Evolutionary conservation across 2,329 filamentous ascomycete genomes (phyloP).

Genomic region (Chaetomiaceae sp.): DNA sequence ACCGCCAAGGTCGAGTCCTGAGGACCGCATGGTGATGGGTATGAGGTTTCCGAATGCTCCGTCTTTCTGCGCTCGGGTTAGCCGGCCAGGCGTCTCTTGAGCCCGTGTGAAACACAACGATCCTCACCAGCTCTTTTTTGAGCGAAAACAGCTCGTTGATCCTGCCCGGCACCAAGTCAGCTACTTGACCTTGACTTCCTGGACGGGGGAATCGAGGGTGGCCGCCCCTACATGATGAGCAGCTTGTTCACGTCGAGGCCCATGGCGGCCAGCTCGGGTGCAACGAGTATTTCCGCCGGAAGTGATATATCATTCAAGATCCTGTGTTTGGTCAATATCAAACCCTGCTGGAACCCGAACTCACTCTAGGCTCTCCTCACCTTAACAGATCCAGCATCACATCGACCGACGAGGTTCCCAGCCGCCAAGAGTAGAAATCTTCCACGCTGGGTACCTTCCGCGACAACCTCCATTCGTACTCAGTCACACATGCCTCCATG

Average conservation of each 20-base stretch:
- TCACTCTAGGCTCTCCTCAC: background rate
- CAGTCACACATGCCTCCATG: slow-evolving; percentile 17
- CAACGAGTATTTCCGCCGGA: background rate
- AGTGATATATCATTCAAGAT: slow-evolving; percentile 11
- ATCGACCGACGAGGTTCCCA: slow-evolving; percentile 14
- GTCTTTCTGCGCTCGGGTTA: slow-evolving; percentile 8
- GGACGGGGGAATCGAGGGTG: too few relatives aligned
- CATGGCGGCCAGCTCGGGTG: slow-evolving; percentile 4
- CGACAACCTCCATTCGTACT: slow-evolving; percentile 11
- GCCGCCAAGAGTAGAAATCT: slow-evolving; percentile 14
- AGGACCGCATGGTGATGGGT: slow-evolving; percentile 13
- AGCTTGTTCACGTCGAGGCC: slow-evolving; percentile 8
- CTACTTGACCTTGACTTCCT: too few relatives aligned
- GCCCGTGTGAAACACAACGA: background rate
- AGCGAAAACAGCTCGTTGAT: slow-evolving; percentile 22
- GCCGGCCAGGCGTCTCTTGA: background rate
- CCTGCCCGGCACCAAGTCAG: background rate
- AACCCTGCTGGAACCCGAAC: background rate
- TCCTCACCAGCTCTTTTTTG: slow-evolving; percentile 20
- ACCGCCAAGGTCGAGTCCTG: slow-evolving; percentile 1
- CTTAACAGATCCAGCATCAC: slow-evolving; percentile 11
- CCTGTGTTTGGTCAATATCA: background rate
- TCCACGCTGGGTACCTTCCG: slow-evolving; percentile 9
- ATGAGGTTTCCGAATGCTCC: slow-evolving; percentile 14
- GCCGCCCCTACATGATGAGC: slow-evolving; percentile 14